These are phyloP conservation scores for Solanum rostratum DNA, from an alignment of 257 asterid genomes.

Conservation along the genomic window DNA sequence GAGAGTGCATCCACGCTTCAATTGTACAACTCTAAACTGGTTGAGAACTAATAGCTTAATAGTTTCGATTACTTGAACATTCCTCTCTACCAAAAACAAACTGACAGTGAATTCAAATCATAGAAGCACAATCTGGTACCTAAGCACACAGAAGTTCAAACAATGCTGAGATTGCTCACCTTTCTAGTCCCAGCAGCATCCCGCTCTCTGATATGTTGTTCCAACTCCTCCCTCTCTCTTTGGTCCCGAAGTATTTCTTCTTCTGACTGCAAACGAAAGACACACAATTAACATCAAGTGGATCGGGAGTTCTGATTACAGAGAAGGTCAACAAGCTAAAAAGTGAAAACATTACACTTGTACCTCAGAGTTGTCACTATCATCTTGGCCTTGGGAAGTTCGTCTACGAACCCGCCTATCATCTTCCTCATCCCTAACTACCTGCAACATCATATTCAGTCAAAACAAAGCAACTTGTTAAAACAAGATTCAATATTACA, in stretches of 20 bases:
- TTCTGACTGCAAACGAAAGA: constrained; percentile 51
- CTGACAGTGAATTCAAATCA: background rate
- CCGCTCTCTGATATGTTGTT: constrained; percentile 60
- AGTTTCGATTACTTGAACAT: background rate
- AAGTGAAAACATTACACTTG: background rate
- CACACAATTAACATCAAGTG: background rate
- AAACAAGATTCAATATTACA: constrained; percentile 9
- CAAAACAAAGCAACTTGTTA: constrained; percentile 14
- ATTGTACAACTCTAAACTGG: background rate
- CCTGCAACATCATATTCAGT: constrained; percentile 32
- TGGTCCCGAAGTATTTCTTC: constrained; percentile 85
- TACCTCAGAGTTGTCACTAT: constrained; percentile 54
- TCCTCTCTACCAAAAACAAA: background rate
- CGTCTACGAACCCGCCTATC: constrained; percentile 59
- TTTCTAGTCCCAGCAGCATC: constrained; percentile 91
- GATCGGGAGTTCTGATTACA: background rate
- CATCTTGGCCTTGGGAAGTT: constrained; percentile 40
- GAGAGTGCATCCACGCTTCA: background rate
- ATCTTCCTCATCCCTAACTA: constrained; percentile 13
- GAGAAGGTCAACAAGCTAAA: background rate
- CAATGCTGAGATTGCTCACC: constrained; percentile 21
- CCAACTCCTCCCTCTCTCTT: constrained; percentile 85
- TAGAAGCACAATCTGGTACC: background rate
- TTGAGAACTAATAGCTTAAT: background rate
- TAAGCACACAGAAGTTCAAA: background rate